Evolutionary conservation across 495 filamentous ascomycete genomes (phyloP).

Genomic region (Letharia columbiana): DNA sequence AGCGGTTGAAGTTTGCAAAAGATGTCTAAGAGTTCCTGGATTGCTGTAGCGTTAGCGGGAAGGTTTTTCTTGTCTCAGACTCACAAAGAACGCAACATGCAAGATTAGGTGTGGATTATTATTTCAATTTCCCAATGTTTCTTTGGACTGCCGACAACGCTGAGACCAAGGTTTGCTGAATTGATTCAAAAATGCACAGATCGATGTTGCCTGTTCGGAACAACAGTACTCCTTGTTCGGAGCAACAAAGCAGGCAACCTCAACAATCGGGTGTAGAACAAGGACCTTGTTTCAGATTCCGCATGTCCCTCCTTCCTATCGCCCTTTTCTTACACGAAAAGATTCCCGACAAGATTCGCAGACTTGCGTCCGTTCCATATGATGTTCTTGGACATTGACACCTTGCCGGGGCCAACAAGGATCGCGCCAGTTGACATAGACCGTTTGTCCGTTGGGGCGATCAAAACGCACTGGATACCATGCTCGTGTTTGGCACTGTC

Average conservation of each 20-base stretch:
- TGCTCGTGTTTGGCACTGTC: background rate
- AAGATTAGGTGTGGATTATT: background rate
- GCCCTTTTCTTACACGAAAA: background rate
- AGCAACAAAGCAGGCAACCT: background rate
- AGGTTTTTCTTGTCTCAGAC: background rate
- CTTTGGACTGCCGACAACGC: background rate
- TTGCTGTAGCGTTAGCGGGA: background rate
- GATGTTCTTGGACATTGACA: background rate
- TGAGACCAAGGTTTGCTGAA: background rate
- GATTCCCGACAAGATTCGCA: background rate
- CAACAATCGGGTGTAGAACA: background rate
- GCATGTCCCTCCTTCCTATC: background rate
- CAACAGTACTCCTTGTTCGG: background rate
- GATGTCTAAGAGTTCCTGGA: background rate
- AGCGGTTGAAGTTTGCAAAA: background rate
- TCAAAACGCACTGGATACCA: background rate
- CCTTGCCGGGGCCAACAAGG: background rate
- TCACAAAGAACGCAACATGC: slow-evolving; percentile 3
- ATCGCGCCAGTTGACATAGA: background rate
- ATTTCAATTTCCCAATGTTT: background rate
- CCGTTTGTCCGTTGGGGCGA: background rate
- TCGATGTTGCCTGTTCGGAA: background rate
- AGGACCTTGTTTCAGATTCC: background rate
- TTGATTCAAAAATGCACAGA: background rate
- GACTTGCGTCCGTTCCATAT: background rate